Evolutionary conservation across 768 basidiomycete species (phyloP).

Genomic region (Termitomyces sp.): DNA sequence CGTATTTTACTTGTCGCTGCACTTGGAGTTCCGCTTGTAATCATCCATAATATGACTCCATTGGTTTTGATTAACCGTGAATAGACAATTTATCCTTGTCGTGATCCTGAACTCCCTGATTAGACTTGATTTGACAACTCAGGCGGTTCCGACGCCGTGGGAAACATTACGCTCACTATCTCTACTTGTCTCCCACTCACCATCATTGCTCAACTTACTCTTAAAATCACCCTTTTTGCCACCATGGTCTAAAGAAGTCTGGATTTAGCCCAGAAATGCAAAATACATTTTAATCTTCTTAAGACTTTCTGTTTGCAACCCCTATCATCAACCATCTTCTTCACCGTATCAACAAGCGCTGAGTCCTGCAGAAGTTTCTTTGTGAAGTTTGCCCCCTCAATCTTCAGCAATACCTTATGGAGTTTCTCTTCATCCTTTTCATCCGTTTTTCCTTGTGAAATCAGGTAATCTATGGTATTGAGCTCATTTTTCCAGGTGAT

Average conservation of each 20-base stretch:
- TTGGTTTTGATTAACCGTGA: background rate
- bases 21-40: background rate
- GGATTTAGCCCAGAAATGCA: background rate
- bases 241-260: background rate
- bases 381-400: constrained; percentile 13
- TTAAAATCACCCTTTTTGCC: background rate
- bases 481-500: constrained; percentile 18
- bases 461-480: constrained; percentile 10
- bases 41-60: background rate
- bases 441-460: constrained; percentile 14
- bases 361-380: constrained; percentile 11
- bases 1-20: background rate
- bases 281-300: background rate
- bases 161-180: background rate
- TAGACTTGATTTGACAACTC: too few species aligned
- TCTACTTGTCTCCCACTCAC: background rate
- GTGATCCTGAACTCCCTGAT: background rate
- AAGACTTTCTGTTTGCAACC: background rate
- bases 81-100: background rate
- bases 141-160: background rate
- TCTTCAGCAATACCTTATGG: constrained; percentile 6
- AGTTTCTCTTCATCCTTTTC: constrained; percentile 13
- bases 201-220: background rate
- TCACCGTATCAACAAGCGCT: constrained; percentile 9
- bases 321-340: constrained; percentile 7